Conservation (phyloP, 805 yeast genomes). For the Maudiozyma saulgeensis region DNA sequence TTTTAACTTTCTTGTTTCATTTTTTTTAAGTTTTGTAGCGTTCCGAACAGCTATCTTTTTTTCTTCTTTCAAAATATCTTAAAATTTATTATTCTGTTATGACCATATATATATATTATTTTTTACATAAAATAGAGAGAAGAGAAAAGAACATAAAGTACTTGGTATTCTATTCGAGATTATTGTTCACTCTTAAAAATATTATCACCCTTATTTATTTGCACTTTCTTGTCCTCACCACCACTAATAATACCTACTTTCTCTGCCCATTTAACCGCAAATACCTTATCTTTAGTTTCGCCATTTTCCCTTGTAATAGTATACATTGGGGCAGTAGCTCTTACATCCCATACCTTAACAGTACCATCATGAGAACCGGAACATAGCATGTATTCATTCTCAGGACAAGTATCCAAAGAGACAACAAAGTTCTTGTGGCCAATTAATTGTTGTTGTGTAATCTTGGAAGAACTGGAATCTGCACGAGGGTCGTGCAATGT, state of each 20-base stretch:
- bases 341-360: conserved; percentile 88
- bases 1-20: neutral
- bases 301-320: conserved; percentile 67
- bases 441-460: conserved; percentile 61
- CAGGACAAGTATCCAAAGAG: conserved; percentile 62
- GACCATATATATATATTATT: neutral
- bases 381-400: conserved; percentile 69
- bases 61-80: neutral
- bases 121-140: neutral
- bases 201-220: conserved; percentile 51
- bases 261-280: conserved; percentile 80
- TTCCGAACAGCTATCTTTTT: neutral
- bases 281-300: conserved; percentile 54
- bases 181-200: conserved; percentile 18
- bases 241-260: conserved; percentile 78
- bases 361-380: conserved; percentile 97
- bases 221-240: conserved; percentile 89
- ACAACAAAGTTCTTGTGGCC: conserved; percentile 93
- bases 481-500: conserved; percentile 86
- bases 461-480: conserved; percentile 39
- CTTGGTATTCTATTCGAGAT: neutral
- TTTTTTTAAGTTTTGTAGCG: neutral
- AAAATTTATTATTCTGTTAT: neutral
- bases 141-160: too few relatives aligned
- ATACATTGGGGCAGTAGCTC: conserved; percentile 74